Evolutionary conservation across 2,329 filamentous ascomycete species (phyloP), one percentile per base, ranked within the genome.

Genomic region (Madurella mycetomatis): DNA sequence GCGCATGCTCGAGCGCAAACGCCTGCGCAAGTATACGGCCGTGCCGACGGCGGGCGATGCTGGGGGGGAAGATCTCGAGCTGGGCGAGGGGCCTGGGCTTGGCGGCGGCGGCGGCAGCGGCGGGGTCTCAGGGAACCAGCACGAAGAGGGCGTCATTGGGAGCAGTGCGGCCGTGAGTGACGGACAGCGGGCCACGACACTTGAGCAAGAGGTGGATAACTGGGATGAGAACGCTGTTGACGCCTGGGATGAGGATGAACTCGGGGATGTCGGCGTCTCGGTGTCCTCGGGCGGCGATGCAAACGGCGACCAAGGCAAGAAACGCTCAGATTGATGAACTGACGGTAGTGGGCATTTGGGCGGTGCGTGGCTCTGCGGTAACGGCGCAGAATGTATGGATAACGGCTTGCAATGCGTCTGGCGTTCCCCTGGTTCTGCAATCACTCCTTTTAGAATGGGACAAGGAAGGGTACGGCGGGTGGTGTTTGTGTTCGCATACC

Each of bases 1-100:
- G 67, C 86, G 94, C 55, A 97, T 97, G 91, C 76, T 97, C 40
- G 92, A 97, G 71, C 81, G 94, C 58, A 89, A 88, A 68, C 81
- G 92, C 56, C 77, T 83, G 65, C 88, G 88, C 66, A 82, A 82
- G 49, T 95, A 95, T 66, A 79, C 81, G 50, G 79, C 82, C 7
- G 80, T 95, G 5, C 81, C 87, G 0, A 84, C 83, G 30, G 82
- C 82, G 47, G 79, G 70, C 15, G 87, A 92, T 66, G 80, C 80
- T 54, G 77, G 76, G 12, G 79, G 75, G 12, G 71, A 70, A 13
- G 88, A 96, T 68, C 71, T 96, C 13, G 92, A 96, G 73, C 79
- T 96, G 7, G 90, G 88, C 1, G 83, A 86, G 58, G 76, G 72
- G 25, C 61, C 73, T 4, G 73, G 64, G 18, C 60, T 65, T 13